phyloP scores from a whole-genome alignment of 2,329 filamentous ascomycete species.

The Fusarium multiceps region DNA sequence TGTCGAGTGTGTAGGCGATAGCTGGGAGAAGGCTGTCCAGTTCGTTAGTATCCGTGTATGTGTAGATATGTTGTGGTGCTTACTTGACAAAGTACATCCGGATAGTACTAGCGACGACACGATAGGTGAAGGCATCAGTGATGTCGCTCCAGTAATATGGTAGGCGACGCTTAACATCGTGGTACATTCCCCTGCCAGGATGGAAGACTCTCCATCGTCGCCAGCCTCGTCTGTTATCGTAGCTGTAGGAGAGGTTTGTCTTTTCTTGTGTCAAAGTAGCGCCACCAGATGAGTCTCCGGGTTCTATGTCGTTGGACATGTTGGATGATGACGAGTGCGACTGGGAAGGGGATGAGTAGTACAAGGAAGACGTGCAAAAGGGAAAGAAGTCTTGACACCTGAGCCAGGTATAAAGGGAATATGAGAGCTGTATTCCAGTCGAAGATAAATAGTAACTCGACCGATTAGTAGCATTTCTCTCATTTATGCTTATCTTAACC shows the following conservation, averaged over 20 bases:
- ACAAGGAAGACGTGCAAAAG: background rate
- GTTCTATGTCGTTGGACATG: background rate
- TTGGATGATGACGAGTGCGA: background rate
- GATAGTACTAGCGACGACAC: background rate
- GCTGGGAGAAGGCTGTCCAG: background rate
- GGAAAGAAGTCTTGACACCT: too few relatives aligned
- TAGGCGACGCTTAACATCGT: background rate
- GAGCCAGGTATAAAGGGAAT: background rate
- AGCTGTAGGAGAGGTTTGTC: slow-evolving; percentile 3
- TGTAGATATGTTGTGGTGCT: background rate
- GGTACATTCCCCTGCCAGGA: slow-evolving; percentile 6
- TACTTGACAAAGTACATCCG: slow-evolving; percentile 14
- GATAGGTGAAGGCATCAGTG: slow-evolving; percentile 3
- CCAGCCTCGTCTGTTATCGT: slow-evolving; percentile 1
- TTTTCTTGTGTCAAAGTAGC: background rate
- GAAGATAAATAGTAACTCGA: too few relatives aligned
- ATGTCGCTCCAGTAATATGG: slow-evolving; percentile 6
- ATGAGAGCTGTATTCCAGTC: accelerated
- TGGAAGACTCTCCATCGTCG: background rate
- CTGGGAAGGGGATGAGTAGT: background rate
- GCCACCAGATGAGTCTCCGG: background rate
- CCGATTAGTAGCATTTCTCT: background rate
- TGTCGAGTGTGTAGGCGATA: slow-evolving; percentile 4
- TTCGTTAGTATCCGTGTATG: background rate
- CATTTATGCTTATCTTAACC: background rate